Base-by-base conservation (phyloP, 208 protist genomes). In the Crithidia brevicula region DNA sequence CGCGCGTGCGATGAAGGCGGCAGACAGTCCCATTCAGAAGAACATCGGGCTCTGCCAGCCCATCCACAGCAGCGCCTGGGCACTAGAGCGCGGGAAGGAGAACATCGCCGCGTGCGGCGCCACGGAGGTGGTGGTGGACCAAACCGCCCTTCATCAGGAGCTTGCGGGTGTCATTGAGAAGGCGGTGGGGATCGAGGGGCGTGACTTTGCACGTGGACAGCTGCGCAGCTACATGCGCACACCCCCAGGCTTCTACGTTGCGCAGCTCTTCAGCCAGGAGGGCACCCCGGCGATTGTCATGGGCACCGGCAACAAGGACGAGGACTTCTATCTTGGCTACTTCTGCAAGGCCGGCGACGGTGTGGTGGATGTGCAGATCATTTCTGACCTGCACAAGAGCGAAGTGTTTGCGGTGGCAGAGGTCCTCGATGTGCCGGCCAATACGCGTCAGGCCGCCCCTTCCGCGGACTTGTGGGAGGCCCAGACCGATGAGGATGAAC, bases 281-380 rank as follows among this genome's bases (percentile, higher is more conserved):
- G 96, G 96, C 18, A 86, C 57, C 0, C 93, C 96, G n/a, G 77
- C 86, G 15, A 91, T 98, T 64, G 97, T 99, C 18, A 95, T 99
- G 83, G 97, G 97, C 16, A 99, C 97, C 18, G 97, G 97, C 11
- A 99, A 99, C 83, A 97, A 89, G 83, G 97, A 98, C 66, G 97
- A 98, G 67, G 97, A 99, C 68, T 95, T 94, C 30, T 98, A 98
- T 72, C 79, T 99, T 10, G 91, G 80, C 28, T 99, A 99, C 74
- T 99, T 98, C 62, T 98, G 94, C 82, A 99, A 99, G 73, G 97
- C 97, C 4, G 97, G 97, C 15, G 97, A 99, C 66, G 97, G 97
- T 20, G 89, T 98, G 20, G 95, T 97, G 51, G 97, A 99, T 79
- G 84, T 99, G 54, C 96, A 98, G 77, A 58, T 98, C 27, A 98